Percentiles rank a stretch among this genome's conserved stretches.
These are phyloP conservation scores for Dictyostelium citrinum DNA, from an alignment of 78 protist genomes.

Conservation along the genomic window DNA sequence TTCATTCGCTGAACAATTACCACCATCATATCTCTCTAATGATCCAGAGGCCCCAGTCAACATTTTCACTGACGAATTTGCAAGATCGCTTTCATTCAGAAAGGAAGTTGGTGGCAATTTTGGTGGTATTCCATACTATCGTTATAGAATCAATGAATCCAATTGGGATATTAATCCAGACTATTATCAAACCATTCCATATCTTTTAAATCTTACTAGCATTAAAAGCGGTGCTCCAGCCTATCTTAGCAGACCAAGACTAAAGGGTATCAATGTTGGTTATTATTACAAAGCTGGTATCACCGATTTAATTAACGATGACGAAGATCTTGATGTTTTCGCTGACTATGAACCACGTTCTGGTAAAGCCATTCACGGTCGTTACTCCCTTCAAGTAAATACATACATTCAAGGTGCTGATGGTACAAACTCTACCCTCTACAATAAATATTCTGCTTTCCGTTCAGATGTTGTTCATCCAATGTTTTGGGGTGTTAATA, in stretches of 20 bases:
- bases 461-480: conserved; percentile 37
- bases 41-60: background rate
- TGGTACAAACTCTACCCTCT: background rate
- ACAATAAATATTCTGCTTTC: background rate
- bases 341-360: conserved; percentile 70
- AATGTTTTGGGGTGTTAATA: conserved; percentile 55
- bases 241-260: conserved; percentile 30
- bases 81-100: conserved; percentile 3
- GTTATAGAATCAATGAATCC: conserved; percentile 4
- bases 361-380: conserved; percentile 71
- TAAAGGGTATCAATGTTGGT: conserved; percentile 38
- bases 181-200: background rate
- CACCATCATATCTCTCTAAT: conserved; percentile 21
- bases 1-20: conserved; percentile 31
- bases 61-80: conserved; percentile 38
- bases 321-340: conserved; percentile 22
- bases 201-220: conserved; percentile 17
- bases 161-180: conserved; percentile 2
- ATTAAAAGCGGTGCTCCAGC: conserved; percentile 29
- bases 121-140: conserved; percentile 31
- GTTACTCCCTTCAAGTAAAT: conserved; percentile 56
- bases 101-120: background rate
- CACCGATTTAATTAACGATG: background rate
- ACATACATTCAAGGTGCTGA: conserved; percentile 31
- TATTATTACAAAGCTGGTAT: conserved; percentile 49